Evolutionary conservation across 75 land plant species (phyloP).

Genomic region (Azolla pinnata): DNA sequence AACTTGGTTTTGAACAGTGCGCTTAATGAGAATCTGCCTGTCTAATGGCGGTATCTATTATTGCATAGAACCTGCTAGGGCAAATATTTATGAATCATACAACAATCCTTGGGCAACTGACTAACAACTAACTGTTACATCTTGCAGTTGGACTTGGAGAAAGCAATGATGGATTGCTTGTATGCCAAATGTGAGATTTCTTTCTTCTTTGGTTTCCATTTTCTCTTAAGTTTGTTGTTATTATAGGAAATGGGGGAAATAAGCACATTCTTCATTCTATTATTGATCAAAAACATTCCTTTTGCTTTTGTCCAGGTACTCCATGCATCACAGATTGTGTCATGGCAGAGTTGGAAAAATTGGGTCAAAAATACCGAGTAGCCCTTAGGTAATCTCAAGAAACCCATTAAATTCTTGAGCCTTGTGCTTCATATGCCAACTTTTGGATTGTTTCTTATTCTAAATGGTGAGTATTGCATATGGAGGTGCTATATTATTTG

Average conservation of each 20-base stretch:
- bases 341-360: constrained; percentile 95
- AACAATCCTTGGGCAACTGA: no score
- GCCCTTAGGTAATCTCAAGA: constrained; percentile 56
- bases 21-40: no score
- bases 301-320: constrained; percentile 49
- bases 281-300: neutral
- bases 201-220: no score
- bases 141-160: constrained; percentile 88
- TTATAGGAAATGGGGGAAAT: constrained; percentile 1
- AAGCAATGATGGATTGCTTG: constrained; percentile 97
- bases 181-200: constrained; percentile 94
- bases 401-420: no score
- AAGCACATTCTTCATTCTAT: neutral
- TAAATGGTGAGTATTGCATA: no score
- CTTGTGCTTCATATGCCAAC: no score
- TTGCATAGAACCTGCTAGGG: neutral
- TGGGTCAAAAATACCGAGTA: constrained; percentile 95
- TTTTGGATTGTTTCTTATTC: neutral
- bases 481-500: neutral
- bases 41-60: no score
- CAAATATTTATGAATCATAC: no score
- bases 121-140: neutral
- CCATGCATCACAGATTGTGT: constrained; percentile 99
- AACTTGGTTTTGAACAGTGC: neutral
- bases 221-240: no score